Evolutionary conservation across 1,284 basidiomycete genomes (phyloP).

Genomic region (Leccinum variabile): DNA sequence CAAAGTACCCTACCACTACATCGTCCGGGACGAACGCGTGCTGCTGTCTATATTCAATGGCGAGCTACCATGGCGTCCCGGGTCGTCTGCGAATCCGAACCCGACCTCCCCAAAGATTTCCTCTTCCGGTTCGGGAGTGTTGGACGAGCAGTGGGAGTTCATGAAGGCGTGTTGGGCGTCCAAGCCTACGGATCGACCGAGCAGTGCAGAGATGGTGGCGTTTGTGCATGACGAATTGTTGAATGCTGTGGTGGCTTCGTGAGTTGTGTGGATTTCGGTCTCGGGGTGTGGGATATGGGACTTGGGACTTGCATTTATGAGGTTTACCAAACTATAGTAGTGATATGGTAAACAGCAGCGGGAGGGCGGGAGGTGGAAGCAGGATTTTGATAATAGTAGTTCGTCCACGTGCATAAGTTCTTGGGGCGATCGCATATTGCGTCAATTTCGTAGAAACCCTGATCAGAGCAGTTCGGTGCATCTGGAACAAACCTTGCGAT

Average conservation of each 20-base stretch:
- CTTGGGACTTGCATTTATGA: background rate
- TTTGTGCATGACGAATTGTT: slow-evolving; percentile 22
- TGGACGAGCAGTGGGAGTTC: slow-evolving; percentile 27
- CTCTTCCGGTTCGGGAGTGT: background rate
- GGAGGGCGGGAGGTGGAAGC: background rate
- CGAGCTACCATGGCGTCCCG: background rate
- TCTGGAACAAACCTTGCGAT: background rate
- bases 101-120: background rate
- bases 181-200: slow-evolving; percentile 16
- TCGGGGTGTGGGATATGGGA: background rate
- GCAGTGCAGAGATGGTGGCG: slow-evolving; percentile 10
- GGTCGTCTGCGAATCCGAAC: background rate
- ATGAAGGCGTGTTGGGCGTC: slow-evolving; percentile 24
- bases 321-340: background rate
- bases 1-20: slow-evolving; percentile 26
- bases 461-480: slow-evolving; percentile 7
- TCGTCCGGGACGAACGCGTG: slow-evolving; percentile 20
- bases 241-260: background rate
- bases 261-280: background rate
- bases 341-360: background rate
- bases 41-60: slow-evolving; percentile 17
- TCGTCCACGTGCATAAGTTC: background rate
- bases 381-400: background rate
- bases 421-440: background rate
- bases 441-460: background rate